phyloP scores from a whole-genome alignment of 306 rosid genomes.

The Malus asiatica region DNA sequence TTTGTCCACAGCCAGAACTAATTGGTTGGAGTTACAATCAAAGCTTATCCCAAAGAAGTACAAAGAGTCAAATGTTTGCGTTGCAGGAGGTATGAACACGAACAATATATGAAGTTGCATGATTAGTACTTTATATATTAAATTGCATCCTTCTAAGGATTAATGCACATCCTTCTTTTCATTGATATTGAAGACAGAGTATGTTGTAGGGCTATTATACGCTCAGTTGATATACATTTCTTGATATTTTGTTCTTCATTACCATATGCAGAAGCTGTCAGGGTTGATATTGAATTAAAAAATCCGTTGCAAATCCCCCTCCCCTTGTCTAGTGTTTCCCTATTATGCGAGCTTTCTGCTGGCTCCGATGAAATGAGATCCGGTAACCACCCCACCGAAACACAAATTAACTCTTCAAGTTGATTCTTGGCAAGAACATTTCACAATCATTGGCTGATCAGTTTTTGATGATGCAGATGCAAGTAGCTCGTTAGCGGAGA shows the following conservation, averaged over 20 bases:
- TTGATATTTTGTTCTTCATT: conserved; percentile 7
- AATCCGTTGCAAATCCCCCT: conserved; percentile 86
- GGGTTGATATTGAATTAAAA: conserved; percentile 67
- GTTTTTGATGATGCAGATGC: conserved; percentile 46
- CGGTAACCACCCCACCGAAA: conserved; percentile 29
- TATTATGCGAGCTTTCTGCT: conserved; percentile 60
- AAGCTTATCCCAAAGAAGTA: conserved; percentile 45
- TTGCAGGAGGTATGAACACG: conserved; percentile 77
- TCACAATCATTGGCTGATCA: conserved; percentile 16
- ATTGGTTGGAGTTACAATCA: conserved; percentile 93
- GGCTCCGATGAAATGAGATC: conserved; percentile 40
- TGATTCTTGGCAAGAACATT: conserved; percentile 9
- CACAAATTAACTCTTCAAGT: conserved; percentile 9
- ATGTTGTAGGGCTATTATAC: neutral
- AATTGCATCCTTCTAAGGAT: neutral
- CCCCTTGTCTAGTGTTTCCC: conserved; percentile 62
- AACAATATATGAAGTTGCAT: conserved; percentile 17
- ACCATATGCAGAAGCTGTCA: conserved; percentile 71
- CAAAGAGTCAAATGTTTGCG: conserved; percentile 69
- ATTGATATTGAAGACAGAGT: neutral
- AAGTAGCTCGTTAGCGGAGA: conserved; percentile 25
- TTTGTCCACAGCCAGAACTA: conserved; percentile 51
- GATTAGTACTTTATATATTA: neutral
- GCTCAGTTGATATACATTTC: neutral
- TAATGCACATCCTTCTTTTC: neutral